Evolutionary conservation across 768 basidiomycete genomes (phyloP).

Genomic region (Erythrobasidium yunnanense): DNA sequence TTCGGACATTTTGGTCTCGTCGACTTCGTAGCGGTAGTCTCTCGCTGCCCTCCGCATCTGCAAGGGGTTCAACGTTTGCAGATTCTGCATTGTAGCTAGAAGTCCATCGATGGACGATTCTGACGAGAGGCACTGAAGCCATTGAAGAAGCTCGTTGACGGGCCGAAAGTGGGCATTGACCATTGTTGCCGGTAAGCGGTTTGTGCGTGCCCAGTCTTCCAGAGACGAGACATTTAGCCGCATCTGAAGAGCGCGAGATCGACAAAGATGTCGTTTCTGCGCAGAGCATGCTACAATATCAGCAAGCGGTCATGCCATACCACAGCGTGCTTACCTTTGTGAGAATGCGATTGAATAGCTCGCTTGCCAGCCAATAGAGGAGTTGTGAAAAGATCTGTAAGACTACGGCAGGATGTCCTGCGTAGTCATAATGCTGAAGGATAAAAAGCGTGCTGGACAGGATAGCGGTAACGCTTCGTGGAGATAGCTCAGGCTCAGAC

Average conservation of each 20-base stretch:
- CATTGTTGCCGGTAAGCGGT: constrained; percentile 67
- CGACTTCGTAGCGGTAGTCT: constrained; percentile 77
- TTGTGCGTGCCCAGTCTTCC: constrained; percentile 82
- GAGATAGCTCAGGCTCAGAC: constrained; percentile 34
- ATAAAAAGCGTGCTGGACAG: constrained; percentile 75
- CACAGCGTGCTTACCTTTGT: constrained; percentile 28
- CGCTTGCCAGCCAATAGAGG: constrained; percentile 93
- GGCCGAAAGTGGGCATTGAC: constrained; percentile 65
- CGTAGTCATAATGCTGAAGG: constrained; percentile 73
- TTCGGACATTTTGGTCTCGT: constrained; percentile 81
- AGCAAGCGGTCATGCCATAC: constrained; percentile 41
- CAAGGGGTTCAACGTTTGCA: constrained; percentile 78
- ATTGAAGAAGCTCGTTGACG: constrained; percentile 68
- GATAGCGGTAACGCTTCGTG: constrained; percentile 59
- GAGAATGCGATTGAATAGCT: constrained; percentile 46
- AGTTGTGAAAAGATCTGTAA: constrained; percentile 92
- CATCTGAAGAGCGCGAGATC: constrained; percentile 81
- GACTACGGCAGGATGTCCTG: constrained; percentile 59
- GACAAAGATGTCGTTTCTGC: constrained; percentile 89
- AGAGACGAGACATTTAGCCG: constrained; percentile 70
- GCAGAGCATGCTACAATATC: constrained; percentile 46
- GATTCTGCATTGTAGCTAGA: constrained; percentile 75
- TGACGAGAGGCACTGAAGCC: constrained; percentile 79
- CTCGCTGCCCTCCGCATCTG: constrained; percentile 92
- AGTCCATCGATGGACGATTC: constrained; percentile 77